These are phyloP conservation scores for Fusarium fujikuroi DNA, from an alignment of 2,329 filamentous ascomycete species.

Conservation along the genomic window DNA sequence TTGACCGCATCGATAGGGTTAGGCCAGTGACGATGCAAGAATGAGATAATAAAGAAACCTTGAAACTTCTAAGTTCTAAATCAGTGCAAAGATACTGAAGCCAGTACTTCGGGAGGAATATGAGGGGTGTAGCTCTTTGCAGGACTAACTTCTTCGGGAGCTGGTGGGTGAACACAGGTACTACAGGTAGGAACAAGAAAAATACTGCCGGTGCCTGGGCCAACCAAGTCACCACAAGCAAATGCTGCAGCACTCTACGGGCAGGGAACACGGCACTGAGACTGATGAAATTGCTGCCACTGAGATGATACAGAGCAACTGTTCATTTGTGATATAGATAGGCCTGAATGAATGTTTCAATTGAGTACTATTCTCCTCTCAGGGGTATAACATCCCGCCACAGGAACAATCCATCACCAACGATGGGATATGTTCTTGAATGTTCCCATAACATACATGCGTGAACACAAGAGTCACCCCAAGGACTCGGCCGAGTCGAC, in stretches of 20 bases:
- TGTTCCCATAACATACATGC: background rate
- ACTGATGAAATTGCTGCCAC: background rate
- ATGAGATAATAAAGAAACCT: no score
- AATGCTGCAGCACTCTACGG: no score
- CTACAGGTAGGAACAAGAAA: background rate
- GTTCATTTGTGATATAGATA: background rate
- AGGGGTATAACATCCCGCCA: background rate
- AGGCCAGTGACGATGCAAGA: no score
- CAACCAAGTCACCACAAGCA: background rate
- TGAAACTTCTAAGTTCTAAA: background rate
- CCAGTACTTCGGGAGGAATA: background rate
- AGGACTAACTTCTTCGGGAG: background rate
- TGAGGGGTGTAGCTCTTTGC: background rate
- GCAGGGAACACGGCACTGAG: background rate
- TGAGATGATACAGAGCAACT: background rate
- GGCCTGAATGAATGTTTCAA: background rate
- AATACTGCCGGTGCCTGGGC: background rate
- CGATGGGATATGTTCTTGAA: background rate
- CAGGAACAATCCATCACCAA: background rate
- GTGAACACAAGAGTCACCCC: background rate
- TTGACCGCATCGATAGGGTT: background rate
- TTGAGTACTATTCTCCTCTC: background rate
- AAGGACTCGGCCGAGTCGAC: background rate
- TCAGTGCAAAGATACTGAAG: background rate
- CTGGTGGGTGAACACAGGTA: background rate